A percentile compares a stretch with the other conserved stretches of the same genome.
Conservation (phyloP, 2,329 filamentous ascomycete genomes). For the Pleurostoma richardsiae region DNA sequence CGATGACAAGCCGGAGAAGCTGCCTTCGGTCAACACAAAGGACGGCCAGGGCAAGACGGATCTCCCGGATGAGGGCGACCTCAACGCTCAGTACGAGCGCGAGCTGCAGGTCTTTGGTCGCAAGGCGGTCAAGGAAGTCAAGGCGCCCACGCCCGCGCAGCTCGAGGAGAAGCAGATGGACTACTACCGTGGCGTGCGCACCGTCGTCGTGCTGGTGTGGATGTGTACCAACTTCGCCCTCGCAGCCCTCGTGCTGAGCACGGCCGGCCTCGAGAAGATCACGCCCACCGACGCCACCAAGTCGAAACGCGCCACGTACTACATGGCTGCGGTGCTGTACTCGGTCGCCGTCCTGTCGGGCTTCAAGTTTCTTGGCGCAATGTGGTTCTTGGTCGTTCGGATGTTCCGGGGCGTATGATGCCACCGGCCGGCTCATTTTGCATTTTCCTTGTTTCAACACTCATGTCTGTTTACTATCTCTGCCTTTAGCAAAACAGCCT, state of each 20-base stretch:
- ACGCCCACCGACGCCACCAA: constrained; percentile 34
- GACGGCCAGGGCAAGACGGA: constrained; percentile 89
- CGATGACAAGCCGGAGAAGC: constrained; percentile 89
- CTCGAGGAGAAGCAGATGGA: constrained; percentile 85
- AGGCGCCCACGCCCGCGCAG: constrained; percentile 46
- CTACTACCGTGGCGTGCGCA: constrained; percentile 96
- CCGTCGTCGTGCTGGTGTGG: constrained; percentile 87
- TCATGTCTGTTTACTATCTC: background rate
- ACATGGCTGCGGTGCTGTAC: constrained; percentile 84
- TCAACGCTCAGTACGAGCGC: constrained; percentile 90
- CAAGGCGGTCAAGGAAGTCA: constrained; percentile 72
- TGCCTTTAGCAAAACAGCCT: too few relatives aligned
- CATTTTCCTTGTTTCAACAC: background rate
- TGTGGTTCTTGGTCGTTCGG: constrained; percentile 88
- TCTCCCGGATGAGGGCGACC: constrained; percentile 87
- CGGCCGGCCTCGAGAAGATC: constrained; percentile 73
- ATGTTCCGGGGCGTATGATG: constrained; percentile 68
- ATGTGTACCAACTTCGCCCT: constrained; percentile 95
- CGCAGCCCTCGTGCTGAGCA: constrained; percentile 78
- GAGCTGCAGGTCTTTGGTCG: constrained; percentile 70
- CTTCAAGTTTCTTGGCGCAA: constrained; percentile 81
- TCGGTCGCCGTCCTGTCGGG: constrained; percentile 78
- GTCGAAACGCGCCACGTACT: constrained; percentile 62
- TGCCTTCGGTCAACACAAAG: constrained; percentile 84
- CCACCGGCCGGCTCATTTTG: constrained; percentile 1